These are phyloP conservation scores for Wickerhamomyces canadensis DNA, from an alignment of 805 yeast genomes.

Conservation along the genomic window DNA sequence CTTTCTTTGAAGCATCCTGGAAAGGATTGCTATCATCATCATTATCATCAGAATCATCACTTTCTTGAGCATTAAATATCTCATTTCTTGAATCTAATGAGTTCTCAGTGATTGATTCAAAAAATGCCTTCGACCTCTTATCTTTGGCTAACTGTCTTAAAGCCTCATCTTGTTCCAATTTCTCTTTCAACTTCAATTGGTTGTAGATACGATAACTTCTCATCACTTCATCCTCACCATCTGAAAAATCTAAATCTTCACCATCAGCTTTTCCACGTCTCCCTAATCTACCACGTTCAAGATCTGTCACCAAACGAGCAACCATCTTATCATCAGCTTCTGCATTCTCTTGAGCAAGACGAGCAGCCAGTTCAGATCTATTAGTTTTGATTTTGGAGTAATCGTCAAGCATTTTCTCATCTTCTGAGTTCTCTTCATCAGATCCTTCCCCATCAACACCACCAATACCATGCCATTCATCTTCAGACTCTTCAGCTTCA, in stretches of 20 bases:
- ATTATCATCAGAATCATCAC: constrained; percentile 26
- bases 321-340: constrained; percentile 59
- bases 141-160: constrained; percentile 44
- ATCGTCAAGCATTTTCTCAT: constrained; percentile 76
- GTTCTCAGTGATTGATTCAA: constrained; percentile 54
- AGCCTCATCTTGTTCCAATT: constrained; percentile 41
- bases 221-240: constrained; percentile 64
- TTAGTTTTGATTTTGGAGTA: constrained; percentile 50
- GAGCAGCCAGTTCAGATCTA: constrained; percentile 51
- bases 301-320: constrained; percentile 61
- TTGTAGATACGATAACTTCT: constrained; percentile 21
- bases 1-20: constrained; percentile 23
- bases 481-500: constrained; percentile 86
- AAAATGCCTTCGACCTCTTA: constrained; percentile 61
- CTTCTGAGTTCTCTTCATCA: constrained; percentile 62
- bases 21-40: constrained; percentile 24
- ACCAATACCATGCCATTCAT: constrained; percentile 81
- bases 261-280: constrained; percentile 49
- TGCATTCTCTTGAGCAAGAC: constrained; percentile 54
- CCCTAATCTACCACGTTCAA: constrained; percentile 66
- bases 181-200: constrained; percentile 33
- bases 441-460: constrained; percentile 56
- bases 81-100: constrained; percentile 25
- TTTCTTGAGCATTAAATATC: constrained; percentile 23
- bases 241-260: constrained; percentile 61